Evolutionary conservation across 441 rosid genomes (phyloP).

Genomic region (Pelargonium myrrhifolium): DNA sequence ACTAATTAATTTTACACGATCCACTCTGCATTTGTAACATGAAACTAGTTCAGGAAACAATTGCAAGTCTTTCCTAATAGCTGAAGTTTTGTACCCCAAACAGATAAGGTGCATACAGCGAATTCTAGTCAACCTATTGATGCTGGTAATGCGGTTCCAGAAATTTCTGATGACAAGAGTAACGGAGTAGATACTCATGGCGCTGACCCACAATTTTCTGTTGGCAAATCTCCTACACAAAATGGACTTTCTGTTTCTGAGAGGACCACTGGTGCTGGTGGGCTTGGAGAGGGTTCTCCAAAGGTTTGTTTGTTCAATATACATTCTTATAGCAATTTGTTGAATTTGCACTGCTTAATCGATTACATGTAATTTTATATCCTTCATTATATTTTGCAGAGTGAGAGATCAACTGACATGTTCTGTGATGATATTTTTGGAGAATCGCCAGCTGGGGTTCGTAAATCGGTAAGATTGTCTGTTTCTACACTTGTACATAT

Average conservation of each 20-base stretch:
- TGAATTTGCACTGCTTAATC: background rate
- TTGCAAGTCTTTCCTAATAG: constrained; percentile 4
- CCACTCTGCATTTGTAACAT: background rate
- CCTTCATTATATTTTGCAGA: constrained; percentile 39
- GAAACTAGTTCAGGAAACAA: background rate
- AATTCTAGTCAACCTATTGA: constrained; percentile 21
- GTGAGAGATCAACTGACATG: constrained; percentile 75
- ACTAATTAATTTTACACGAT: too few relatives aligned
- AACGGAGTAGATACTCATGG: constrained; percentile 28
- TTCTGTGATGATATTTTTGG: constrained; percentile 94
- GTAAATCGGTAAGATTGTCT: constrained; percentile 43
- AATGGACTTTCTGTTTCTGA: constrained; percentile 39
- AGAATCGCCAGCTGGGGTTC: constrained; percentile 76
- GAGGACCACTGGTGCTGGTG: constrained; percentile 44
- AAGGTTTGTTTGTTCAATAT: constrained; percentile 46
- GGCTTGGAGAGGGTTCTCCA: constrained; percentile 92
- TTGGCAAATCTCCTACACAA: constrained; percentile 47
- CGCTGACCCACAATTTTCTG: constrained; percentile 42
- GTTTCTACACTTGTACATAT: background rate
- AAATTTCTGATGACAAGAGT: constrained; percentile 28
- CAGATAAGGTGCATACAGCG: constrained; percentile 26
- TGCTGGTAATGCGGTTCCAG: constrained; percentile 26
- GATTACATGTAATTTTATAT: background rate
- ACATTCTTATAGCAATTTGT: background rate
- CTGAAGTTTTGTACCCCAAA: constrained; percentile 7